phyloP scores from a whole-genome alignment of 257 asterid genomes.

The Schizonepeta tenuifolia region DNA sequence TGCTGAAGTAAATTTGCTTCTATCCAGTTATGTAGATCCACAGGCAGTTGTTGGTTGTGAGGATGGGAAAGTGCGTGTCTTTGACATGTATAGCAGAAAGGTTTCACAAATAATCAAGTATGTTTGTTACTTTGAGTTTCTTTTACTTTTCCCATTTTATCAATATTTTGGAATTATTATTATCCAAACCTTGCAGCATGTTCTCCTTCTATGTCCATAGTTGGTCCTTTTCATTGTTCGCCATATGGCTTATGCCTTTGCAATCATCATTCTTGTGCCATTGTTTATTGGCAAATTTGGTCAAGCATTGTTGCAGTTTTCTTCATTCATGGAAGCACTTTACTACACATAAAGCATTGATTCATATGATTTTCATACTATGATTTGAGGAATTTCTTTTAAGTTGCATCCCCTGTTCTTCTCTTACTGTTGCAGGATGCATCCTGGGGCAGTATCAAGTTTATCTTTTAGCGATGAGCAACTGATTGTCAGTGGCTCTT shows the following conservation, averaged over 20 bases:
- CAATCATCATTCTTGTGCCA: neutral
- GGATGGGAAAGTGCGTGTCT: conserved; percentile 89
- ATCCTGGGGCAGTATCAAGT: conserved; percentile 75
- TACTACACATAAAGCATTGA: conserved; percentile 9
- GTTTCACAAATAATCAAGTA: conserved; percentile 86
- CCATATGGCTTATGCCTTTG: conserved; percentile 15
- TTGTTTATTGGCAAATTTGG: conserved; percentile 4
- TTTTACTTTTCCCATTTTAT: conserved; percentile 19
- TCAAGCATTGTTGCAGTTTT: conserved; percentile 13
- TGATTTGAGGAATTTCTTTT: conserved; percentile 11
- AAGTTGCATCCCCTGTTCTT: conserved; percentile 3
- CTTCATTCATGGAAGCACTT: conserved; percentile 6
- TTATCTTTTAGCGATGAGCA: conserved; percentile 82
- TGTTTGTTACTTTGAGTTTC: conserved; percentile 27
- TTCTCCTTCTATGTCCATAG: conserved; percentile 12
- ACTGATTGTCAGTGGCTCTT: conserved; percentile 82
- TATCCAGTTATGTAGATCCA: conserved; percentile 87
- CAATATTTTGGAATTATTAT: conserved; percentile 6
- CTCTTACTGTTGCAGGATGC: conserved; percentile 67
- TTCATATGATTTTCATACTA: conserved; percentile 11
- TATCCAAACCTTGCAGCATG: conserved; percentile 12
- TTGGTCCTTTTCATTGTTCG: conserved; percentile 19
- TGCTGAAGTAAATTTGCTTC: conserved; percentile 24
- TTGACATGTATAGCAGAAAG: conserved; percentile 95
- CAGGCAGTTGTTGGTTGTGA: conserved; percentile 92